These are phyloP conservation scores for Hura crepitans DNA, from an alignment of 441 rosid genomes.

Conservation along the genomic window DNA sequence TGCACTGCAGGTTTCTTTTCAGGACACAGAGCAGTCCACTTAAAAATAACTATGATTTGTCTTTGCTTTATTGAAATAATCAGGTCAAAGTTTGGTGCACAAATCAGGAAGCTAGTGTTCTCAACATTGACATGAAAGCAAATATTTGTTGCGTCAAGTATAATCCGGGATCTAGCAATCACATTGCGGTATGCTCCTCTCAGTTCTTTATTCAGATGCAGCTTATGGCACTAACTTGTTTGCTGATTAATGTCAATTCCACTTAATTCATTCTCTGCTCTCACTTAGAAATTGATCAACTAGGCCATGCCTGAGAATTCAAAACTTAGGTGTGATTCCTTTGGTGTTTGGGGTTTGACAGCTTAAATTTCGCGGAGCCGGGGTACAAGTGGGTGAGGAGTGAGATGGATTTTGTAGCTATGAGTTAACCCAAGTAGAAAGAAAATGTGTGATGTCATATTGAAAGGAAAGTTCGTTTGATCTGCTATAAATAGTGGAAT, in stretches of 20 bases:
- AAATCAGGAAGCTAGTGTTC: constrained; percentile 89
- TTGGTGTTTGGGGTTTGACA: background rate
- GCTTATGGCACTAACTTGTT: background rate
- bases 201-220: background rate
- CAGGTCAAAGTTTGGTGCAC: constrained; percentile 99
- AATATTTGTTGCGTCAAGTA: constrained; percentile 97
- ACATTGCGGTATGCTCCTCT: constrained; percentile 68
- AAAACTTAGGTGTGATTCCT: background rate
- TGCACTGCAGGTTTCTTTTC: constrained; percentile 2
- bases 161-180: constrained; percentile 96
- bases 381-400: background rate
- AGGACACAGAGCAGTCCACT: constrained; percentile 3
- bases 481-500: background rate
- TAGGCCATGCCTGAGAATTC: background rate
- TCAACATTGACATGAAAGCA: constrained; percentile 96
- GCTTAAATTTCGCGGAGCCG: background rate
- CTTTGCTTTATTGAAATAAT: constrained; percentile 25
- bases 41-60: constrained; percentile 14
- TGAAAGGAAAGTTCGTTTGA: background rate
- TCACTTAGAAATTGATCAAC: background rate
- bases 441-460: background rate
- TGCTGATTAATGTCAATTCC: constrained; percentile 13
- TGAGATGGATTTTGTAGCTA: background rate
- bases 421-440: background rate
- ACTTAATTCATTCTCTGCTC: background rate